Conservation (phyloP, 371 early-diverging fungal genomes). For the Rhizopus microsporus region DNA sequence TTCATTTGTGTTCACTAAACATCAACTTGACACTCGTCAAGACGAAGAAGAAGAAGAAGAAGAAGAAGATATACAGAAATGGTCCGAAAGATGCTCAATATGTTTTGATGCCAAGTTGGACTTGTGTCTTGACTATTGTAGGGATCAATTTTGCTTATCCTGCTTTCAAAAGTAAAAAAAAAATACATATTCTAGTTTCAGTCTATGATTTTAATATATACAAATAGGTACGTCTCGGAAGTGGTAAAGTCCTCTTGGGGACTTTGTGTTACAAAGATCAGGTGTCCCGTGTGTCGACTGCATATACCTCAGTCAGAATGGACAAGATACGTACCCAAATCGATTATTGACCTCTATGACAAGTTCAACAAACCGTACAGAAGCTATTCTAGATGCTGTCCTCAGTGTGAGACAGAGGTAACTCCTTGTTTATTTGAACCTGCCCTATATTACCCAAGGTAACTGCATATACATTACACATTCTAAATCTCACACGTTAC, state of each 20-base stretch:
- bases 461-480: neutral
- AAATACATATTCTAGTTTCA: neutral
- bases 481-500: too few relatives aligned
- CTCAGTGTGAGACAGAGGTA: conserved; percentile 60
- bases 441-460: conserved; percentile 6
- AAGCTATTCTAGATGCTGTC: conserved; percentile 62
- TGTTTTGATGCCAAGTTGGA: conserved; percentile 69
- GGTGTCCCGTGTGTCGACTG: conserved; percentile 60
- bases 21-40: neutral
- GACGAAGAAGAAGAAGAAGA: conserved; percentile 11
- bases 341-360: conserved; percentile 51
- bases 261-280: conserved; percentile 62
- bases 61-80: conserved; percentile 53
- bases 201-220: conserved; percentile 3
- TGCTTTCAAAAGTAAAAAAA: conserved; percentile 62
- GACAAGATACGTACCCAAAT: conserved; percentile 50
- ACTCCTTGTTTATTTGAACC: conserved; percentile 31
- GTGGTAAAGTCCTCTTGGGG: conserved; percentile 73
- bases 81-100: conserved; percentile 65
- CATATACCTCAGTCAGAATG: conserved; percentile 61
- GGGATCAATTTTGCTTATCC: conserved; percentile 67
- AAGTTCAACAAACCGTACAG: conserved; percentile 67
- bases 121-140: conserved; percentile 63
- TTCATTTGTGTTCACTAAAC: conserved; percentile 3
- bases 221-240: conserved; percentile 61